Base-by-base conservation (phyloP, 495 filamentous ascomycete genomes). In the Hypoxylon trugodes region DNA sequence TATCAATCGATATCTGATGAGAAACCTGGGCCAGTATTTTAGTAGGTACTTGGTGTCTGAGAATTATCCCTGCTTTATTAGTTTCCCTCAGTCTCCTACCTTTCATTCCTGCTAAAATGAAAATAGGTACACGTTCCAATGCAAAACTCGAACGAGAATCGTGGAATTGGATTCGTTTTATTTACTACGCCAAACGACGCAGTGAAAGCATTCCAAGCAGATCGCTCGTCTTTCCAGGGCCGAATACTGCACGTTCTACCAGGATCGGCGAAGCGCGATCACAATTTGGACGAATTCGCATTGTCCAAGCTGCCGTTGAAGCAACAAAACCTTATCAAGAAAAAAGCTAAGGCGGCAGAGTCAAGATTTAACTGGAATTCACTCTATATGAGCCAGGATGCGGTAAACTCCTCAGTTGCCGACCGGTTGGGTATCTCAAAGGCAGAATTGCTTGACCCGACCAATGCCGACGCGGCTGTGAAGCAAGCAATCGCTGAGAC, bases 401-500 rank as follows among this genome's bases (percentile, higher is more conserved):
- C 95, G 36, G 93, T 98, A 33, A 93, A 97, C 76, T 89, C 90
- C 36, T 94, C 93, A 10, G 85, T 97, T 38, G 90, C 96, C 33
- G 85, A 91, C 69, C 88, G 93, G 51, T 78, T 98, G 4, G 92
- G 93, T 12, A 83, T 98, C 21, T 86, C 89, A 12, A 99, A 98
- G 77, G 84, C 90, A 6, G 93, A 97, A 53, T 73, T 99, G 19
- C 79, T 99, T 33, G 93, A 99, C 74, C 95, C 95, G 6, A 96
- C 96, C 1, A 96, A 89, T 54, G 87, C 94, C 35, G 90, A 96
- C 73, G 92, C 93, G 49, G 94, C 92, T 32, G 90, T 98, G 33
- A 96, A 94, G 76, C 95, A 98, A 78, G 95, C 95, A 33, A 90
- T 96, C 73, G 95, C 96, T 32, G 95, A 99, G 77, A 97, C 96